A percentile compares a stretch with the other conserved stretches of the same genome.
Conservation (phyloP, 2,329 filamentous ascomycete genomes). For the Verticillium longisporum region DNA sequence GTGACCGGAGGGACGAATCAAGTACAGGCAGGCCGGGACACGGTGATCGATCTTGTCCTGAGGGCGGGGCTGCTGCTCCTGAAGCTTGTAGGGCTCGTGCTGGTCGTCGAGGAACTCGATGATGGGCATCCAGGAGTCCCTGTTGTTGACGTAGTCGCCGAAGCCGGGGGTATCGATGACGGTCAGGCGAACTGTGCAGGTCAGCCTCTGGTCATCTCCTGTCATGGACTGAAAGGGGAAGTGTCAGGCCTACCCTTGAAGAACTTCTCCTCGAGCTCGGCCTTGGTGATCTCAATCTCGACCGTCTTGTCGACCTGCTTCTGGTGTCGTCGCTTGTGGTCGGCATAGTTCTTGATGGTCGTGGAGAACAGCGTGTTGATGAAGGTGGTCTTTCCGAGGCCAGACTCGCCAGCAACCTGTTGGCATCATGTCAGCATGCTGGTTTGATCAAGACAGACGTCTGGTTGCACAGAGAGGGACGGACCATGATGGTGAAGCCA, state of each 20-base stretch:
- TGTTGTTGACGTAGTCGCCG: constrained; percentile 99
- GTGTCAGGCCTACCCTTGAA: constrained; percentile 76
- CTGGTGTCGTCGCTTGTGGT: constrained; percentile 97
- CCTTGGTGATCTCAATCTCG: constrained; percentile 99
- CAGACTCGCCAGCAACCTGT: constrained; percentile 96
- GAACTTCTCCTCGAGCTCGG: constrained; percentile 99
- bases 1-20: constrained; percentile 97
- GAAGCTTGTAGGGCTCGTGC: constrained; percentile 99
- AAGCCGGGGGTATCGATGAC: constrained; percentile 99
- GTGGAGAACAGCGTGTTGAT: constrained; percentile 99
- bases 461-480: constrained; percentile 14
- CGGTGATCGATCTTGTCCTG: constrained; percentile 98
- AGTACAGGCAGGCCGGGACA: constrained; percentile 97
- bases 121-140: constrained; percentile 99
- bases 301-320: constrained; percentile 99
- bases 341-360: constrained; percentile 99
- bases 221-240: neutral
- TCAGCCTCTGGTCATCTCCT: constrained; percentile 9
- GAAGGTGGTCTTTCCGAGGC: constrained; percentile 98
- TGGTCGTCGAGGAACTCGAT: constrained; percentile 99
- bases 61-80: constrained; percentile 98
- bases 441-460: too few relatives aligned
- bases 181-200: constrained; percentile 75
- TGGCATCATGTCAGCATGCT: neutral
- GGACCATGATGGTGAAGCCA: constrained; percentile 98